Base-by-base conservation (phyloP, 495 filamentous ascomycete genomes). In the Terfezia boudieri region DNA sequence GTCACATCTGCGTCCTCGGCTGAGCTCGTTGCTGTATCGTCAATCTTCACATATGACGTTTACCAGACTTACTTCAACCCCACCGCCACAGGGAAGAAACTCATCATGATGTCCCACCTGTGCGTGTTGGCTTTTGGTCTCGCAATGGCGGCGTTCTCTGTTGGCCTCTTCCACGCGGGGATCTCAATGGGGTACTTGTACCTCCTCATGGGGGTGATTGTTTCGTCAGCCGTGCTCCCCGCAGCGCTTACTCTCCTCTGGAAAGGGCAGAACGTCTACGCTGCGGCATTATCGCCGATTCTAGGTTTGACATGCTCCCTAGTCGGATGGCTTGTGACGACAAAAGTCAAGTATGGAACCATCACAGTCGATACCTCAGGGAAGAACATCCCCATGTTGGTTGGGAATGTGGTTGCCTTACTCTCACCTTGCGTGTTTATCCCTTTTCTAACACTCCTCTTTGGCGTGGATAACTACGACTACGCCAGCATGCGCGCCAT, bases 11-110 rank as follows among this genome's bases (percentile, higher is more conserved):
- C 89, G 10, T 84, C 81, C 52, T 94, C 87, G 12, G 82, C 85
- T 0, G 84, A 95, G 66, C 70, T 94, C 35, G 94, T 96, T 56
- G 88, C 89, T 38, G 88, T 94, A 49, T 88, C 83, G 20, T 87
- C 82, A 32, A 93, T 96, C 67, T 82, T 81, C 68, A 94, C 88
- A 41, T 96, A 94, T 63, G 89, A 96, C 65, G 77, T 94, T 54
- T 90, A 87, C 68, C 79, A 86, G 52, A 77, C 75, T 9, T 79
- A 80, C 61, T 66, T 79, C 66, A 76, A 79, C 52, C 76, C 75
- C 1, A 58, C 71, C 4, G 76, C 82, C 41, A 78, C 76, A 60
- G 87, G 88, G 38, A 81, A 78, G 67, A 76, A 73, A 36, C 77
- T 96, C 6, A 92, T 96, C 52, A 86, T 82, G 69, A 83, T 88